phyloP scores from a whole-genome alignment of 2,329 filamentous ascomycete species.

The Penicillium hordei region DNA sequence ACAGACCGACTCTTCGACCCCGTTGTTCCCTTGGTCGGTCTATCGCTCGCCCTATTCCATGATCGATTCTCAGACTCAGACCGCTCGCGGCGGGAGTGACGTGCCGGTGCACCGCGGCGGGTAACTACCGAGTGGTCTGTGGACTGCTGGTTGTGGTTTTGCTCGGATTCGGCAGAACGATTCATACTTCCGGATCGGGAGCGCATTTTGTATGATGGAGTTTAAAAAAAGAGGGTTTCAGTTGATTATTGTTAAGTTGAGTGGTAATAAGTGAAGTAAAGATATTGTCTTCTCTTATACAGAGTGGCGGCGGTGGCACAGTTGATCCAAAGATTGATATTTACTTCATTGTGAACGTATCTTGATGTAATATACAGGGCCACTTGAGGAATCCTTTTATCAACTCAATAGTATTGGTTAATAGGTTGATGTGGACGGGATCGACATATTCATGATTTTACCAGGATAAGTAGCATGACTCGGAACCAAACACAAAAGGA shows the following conservation, averaged over 20 bases:
- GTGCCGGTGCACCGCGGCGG: constrained; percentile 5
- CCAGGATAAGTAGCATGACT: too few species aligned
- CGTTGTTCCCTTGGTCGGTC: not conserved
- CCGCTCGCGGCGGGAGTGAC: constrained; percentile 1
- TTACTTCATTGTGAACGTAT: constrained; percentile 9
- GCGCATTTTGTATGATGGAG: not conserved
- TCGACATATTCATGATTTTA: not conserved
- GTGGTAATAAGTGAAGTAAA: not conserved
- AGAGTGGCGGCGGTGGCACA: constrained; percentile 11
- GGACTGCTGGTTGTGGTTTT: not conserved
- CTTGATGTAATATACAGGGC: not conserved
- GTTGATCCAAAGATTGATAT: not conserved
- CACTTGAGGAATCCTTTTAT: not conserved
- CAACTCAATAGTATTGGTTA: too few species aligned
- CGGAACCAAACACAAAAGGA: not conserved
- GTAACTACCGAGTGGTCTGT: constrained; percentile 8
- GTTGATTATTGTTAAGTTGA: not conserved
- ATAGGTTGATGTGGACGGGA: not conserved
- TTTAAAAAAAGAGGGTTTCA: not conserved
- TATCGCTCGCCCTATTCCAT: not conserved
- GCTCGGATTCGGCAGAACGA: not conserved
- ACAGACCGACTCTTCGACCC: constrained; percentile 1
- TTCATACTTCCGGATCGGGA: not conserved
- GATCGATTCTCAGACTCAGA: not conserved
- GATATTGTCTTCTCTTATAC: not conserved